phyloP scores from a whole-genome alignment of 305 asterid species.

The Fraxinus xanthoxyloides region DNA sequence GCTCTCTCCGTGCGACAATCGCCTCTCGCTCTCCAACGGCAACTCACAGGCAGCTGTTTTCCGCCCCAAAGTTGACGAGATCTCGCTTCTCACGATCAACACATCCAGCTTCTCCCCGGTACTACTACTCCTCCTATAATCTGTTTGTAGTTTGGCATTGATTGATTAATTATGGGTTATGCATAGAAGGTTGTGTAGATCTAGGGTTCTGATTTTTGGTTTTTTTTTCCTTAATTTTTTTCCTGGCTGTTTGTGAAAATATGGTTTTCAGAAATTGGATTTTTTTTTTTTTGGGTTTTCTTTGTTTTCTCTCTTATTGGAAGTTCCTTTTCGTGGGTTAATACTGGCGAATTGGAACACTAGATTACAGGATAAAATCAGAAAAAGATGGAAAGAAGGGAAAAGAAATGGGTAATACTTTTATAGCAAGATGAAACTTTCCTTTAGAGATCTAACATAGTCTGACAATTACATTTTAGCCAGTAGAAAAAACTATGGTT shows the following conservation, averaged over 20 bases:
- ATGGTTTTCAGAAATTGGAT: not conserved
- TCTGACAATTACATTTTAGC: not conserved
- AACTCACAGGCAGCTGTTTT: conserved; percentile 78
- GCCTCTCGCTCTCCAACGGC: conserved; percentile 52
- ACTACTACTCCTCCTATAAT: conserved; percentile 5
- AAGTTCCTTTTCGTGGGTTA: conserved; percentile 7
- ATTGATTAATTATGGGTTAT: too few species aligned
- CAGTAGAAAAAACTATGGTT: not conserved
- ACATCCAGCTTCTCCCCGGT: conserved; percentile 78
- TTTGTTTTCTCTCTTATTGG: not conserved
- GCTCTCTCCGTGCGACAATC: conserved; percentile 84
- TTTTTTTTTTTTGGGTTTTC: not conserved
- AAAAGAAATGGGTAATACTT: not conserved
- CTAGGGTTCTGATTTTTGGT: not conserved
- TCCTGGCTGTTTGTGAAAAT: not conserved
- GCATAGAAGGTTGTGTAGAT: too few species aligned
- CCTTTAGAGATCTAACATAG: not conserved
- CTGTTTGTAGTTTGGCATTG: too few species aligned
- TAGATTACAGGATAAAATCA: not conserved
- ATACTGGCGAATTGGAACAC: conserved; percentile 4
- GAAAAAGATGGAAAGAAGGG: not conserved
- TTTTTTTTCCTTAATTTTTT: not conserved
- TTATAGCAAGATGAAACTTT: not conserved
- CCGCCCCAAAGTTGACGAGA: conserved; percentile 95
- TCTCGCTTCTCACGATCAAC: conserved; percentile 83